Evolutionary conservation across 441 rosid genomes (phyloP).

Genomic region (Kokia cookei): DNA sequence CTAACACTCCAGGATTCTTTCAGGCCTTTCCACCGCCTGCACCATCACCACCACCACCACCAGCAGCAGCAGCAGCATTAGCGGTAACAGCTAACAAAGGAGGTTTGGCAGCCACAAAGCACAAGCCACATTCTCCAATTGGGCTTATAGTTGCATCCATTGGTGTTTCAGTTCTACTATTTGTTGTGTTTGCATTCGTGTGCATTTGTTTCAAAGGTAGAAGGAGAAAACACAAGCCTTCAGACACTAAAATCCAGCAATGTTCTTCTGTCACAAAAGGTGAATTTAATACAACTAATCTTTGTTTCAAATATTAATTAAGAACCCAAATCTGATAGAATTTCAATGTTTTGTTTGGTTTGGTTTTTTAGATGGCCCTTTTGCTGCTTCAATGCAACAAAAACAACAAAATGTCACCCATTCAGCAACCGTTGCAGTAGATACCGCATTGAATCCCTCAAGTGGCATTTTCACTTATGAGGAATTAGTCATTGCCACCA

Average conservation of each 20-base stretch:
- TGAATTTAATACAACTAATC: background rate
- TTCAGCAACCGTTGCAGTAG: background rate
- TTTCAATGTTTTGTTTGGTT: background rate
- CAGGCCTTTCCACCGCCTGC: background rate
- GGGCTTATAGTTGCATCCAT: conserved; percentile 34
- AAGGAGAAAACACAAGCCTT: conserved; percentile 18
- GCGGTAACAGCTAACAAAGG: conserved; percentile 13
- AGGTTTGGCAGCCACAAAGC: conserved; percentile 8
- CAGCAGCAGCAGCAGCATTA: conserved; percentile 13
- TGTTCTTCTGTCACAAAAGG: conserved; percentile 19
- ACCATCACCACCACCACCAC: background rate
- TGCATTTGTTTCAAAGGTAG: conserved; percentile 27
- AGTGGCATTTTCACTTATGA: conserved; percentile 33
- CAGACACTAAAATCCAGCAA: background rate
- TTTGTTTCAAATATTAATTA: background rate
- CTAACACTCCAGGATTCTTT: background rate
- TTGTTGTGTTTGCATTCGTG: conserved; percentile 27
- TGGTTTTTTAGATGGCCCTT: background rate
- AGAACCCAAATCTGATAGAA: background rate
- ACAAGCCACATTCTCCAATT: conserved; percentile 21
- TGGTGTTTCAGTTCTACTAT: conserved; percentile 31
- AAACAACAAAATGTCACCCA: conserved; percentile 13
- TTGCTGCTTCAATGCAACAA: conserved; percentile 6
- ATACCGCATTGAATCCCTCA: conserved; percentile 11
- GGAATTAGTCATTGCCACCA: conserved; percentile 35